A percentile compares a stretch with the other conserved stretches of the same genome.
Conservation (phyloP, 306 rosid genomes). For the Corylus avellana region DNA sequence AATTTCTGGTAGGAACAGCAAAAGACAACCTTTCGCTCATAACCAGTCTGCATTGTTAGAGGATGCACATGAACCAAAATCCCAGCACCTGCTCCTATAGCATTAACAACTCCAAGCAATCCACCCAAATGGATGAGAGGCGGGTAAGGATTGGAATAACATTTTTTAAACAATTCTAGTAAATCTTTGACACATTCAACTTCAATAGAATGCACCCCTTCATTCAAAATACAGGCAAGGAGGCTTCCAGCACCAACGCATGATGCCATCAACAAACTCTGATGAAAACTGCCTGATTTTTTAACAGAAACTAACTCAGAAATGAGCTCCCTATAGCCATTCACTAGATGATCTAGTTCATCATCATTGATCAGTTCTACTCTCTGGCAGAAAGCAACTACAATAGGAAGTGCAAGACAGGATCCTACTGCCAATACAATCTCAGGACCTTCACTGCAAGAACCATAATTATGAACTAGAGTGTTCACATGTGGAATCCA, state of each 20-base stretch:
- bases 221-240: slow-evolving; percentile 60
- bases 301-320: slow-evolving; percentile 65
- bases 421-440: slow-evolving; percentile 77
- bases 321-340: slow-evolving; percentile 66
- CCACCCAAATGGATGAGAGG: slow-evolving; percentile 83
- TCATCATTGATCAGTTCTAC: slow-evolving; percentile 69
- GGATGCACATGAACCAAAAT: slow-evolving; percentile 53
- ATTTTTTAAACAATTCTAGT: slow-evolving; percentile 71
- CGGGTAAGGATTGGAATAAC: slow-evolving; percentile 72
- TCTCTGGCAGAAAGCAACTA: slow-evolving; percentile 73
- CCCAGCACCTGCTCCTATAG: slow-evolving; percentile 81
- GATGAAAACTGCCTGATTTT: slow-evolving; percentile 56
- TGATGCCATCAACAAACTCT: slow-evolving; percentile 81
- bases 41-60: slow-evolving; percentile 38
- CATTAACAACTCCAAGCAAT: slow-evolving; percentile 84
- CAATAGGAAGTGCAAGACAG: slow-evolving; percentile 79
- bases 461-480: slow-evolving; percentile 34
- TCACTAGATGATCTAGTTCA: slow-evolving; percentile 58
- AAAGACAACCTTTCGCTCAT: slow-evolving; percentile 58
- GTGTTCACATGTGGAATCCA: slow-evolving; percentile 71
- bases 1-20: slow-evolving; percentile 14
- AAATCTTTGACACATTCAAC: slow-evolving; percentile 57
- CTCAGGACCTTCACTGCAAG: slow-evolving; percentile 37
- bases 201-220: slow-evolving; percentile 70
- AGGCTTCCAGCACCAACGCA: slow-evolving; percentile 88